Base-by-base conservation (phyloP, 139 green algal genomes). In the Chlorella sp. region DNA sequence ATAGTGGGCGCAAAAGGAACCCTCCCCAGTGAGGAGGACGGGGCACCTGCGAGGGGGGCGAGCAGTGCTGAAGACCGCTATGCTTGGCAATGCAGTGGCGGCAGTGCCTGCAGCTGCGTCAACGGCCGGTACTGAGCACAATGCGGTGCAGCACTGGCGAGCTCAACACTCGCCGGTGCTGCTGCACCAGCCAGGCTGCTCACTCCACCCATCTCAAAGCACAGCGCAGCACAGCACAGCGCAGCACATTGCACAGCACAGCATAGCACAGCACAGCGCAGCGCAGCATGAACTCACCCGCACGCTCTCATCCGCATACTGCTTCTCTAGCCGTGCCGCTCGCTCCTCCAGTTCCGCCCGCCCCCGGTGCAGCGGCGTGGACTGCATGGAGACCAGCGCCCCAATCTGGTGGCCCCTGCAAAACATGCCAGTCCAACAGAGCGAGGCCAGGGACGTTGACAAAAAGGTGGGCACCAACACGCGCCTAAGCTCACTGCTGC, bases 311-410 rank as follows among this genome's bases (percentile, higher is more conserved):
- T 90, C 91, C 0, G 73, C 72, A 76, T 91, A 94, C 67, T 86
- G 60, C 51, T 72, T 14, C 58, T 90, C 76, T 67, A 94, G 69
- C 68, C 90, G 83, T 34, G 13, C 79, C 4, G 80, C 84, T 44
- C 83, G 84, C 30, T 64, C 70, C 70, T 96, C 92, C 30, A 97
- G 86, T 82, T 94, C 90, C 9, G 11, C 56, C 0, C 92, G 78
- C 3, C 92, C 89, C 1, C 70, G 70, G 6, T 41, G 34, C 36
- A 95, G 79, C 54, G 88, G 81, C 70, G 85, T 44, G 34, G 86
- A 92, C 86, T 97, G 95, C 44, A 89, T 76, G 76, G 90, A 96
- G 32, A 94, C 93, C 81, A 92, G 93, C 3, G 95, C 95, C 3
- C 94, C 94, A 32, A 97, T 90, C 84, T 93, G 90, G 73, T 84